Base-by-base conservation (phyloP, 306 rosid genomes). In the Fagus sylvatica region DNA sequence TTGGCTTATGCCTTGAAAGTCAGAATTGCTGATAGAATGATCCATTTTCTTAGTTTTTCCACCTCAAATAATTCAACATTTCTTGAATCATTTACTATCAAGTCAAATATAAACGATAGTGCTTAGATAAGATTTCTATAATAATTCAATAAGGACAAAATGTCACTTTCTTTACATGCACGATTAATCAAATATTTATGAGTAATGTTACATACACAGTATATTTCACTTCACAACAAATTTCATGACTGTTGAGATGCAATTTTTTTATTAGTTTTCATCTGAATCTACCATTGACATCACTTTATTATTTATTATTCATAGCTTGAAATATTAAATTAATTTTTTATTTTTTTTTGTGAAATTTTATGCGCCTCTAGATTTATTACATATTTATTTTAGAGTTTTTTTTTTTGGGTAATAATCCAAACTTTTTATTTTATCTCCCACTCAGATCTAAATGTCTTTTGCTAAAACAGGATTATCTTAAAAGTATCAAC, bases 131-230 rank as follows among this genome's bases (percentile, higher is more conserved):
- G 71, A 64, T 48, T 34, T 4, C 30, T 65, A 34, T n/a, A 75
- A 76, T 65, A 65, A 62, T 75, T 62, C 61, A 9, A 75, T 75
- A 72, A 13, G 0, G 72, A 51, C 79, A 75, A 49, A 34, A 39
- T 7, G 56, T 75, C 62, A 13, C n/a, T 49, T 65, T 76, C 73
- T 65, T 39, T n/a, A 22, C 49, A 7, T 17, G 65, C 53, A 40
- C 13, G 51, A 64, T 7, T 48, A 65, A 17, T 37, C 48, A 17
- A 13, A 57, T 17, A 15, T 62, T 62, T 2, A 16, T 22, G 28
- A 22, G 28, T 22, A 22, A 22, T 22, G 28, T 22, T 22, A 22
- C 28, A 22, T 22, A 22, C 28, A 22, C 28, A 22, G 28, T 22
- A 22, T 22, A 22, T 22, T 22, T 22, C 28, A 22, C 28, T 22